phyloP scores from a whole-genome alignment of 805 yeast genomes.

The Candida coquimbonensis region DNA sequence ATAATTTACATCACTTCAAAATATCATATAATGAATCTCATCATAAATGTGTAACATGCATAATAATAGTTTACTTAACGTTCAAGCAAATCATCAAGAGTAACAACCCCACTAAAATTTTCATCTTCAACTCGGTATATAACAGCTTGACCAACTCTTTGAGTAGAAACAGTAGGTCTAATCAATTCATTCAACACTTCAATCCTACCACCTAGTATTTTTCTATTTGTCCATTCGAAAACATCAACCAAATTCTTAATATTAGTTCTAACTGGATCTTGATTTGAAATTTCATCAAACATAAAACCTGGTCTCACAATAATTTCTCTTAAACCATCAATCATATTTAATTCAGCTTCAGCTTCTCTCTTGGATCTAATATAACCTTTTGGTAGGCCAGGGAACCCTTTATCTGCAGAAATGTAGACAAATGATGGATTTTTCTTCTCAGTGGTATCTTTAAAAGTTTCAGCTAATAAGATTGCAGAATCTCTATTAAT shows the following conservation, averaged over 20 bases:
- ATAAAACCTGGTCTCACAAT: slow-evolving; percentile 77
- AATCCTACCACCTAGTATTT: slow-evolving; percentile 32
- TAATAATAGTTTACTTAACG: background rate
- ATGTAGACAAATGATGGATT: slow-evolving; percentile 58
- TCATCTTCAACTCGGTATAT: slow-evolving; percentile 47
- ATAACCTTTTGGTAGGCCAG: slow-evolving; percentile 64
- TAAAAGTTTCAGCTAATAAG: slow-evolving; percentile 49
- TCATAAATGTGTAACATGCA: no score
- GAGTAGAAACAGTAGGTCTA: slow-evolving; percentile 62
- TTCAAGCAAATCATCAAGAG: slow-evolving; percentile 41
- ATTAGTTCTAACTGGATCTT: slow-evolving; percentile 31
- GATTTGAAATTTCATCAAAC: slow-evolving; percentile 46
- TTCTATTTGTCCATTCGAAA: slow-evolving; percentile 37
- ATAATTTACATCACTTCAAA: background rate
- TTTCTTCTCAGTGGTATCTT: slow-evolving; percentile 21
- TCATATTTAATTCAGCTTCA: slow-evolving; percentile 45
- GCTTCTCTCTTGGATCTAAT: slow-evolving; percentile 73
- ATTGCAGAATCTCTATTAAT: slow-evolving; percentile 68
- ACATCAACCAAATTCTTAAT: slow-evolving; percentile 37
- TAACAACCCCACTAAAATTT: slow-evolving; percentile 48
- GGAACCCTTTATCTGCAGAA: slow-evolving; percentile 72
- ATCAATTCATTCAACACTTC: slow-evolving; percentile 38
- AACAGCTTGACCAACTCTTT: slow-evolving; percentile 55
- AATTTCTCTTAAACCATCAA: slow-evolving; percentile 50
- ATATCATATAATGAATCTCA: no score